phyloP scores from a whole-genome alignment of 345 rosid species.

The Pistacia atlantica region DNA sequence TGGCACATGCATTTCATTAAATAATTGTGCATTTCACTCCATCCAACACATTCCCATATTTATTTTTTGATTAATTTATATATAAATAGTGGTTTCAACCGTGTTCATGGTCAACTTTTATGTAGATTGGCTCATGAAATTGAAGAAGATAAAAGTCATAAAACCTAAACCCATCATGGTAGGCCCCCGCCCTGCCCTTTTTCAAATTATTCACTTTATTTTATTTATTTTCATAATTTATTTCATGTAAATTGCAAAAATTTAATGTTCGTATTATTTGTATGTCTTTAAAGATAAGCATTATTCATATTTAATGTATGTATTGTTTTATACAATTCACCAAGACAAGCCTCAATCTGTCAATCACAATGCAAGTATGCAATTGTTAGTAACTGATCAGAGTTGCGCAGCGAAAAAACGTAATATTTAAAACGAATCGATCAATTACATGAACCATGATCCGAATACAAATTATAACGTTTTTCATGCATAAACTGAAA shows the following conservation, averaged over 20 bases:
- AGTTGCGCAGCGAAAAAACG: no score
- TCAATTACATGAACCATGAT: no score
- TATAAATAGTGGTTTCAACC: not conserved
- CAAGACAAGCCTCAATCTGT: no score
- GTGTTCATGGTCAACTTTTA: not conserved
- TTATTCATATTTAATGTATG: not conserved
- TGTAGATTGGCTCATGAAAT: not conserved
- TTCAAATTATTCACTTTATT: not conserved
- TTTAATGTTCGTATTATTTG: not conserved
- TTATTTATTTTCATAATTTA: no score
- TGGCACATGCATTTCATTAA: constrained; percentile 7
- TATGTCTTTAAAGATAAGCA: not conserved
- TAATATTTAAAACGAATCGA: no score
- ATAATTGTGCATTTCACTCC: constrained; percentile 17
- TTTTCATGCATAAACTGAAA: no score
- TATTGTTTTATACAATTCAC: not conserved
- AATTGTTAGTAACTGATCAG: no score
- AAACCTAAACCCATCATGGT: not conserved
- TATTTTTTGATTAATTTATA: no score
- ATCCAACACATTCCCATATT: constrained; percentile 6
- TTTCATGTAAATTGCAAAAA: not conserved
- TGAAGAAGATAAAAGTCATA: not conserved
- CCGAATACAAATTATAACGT: no score
- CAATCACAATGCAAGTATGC: no score
- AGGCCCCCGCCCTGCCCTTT: not conserved